Conservation (phyloP, 108 stramenopile genomes). For the Cyclotella choctawhatcheeana region DNA sequence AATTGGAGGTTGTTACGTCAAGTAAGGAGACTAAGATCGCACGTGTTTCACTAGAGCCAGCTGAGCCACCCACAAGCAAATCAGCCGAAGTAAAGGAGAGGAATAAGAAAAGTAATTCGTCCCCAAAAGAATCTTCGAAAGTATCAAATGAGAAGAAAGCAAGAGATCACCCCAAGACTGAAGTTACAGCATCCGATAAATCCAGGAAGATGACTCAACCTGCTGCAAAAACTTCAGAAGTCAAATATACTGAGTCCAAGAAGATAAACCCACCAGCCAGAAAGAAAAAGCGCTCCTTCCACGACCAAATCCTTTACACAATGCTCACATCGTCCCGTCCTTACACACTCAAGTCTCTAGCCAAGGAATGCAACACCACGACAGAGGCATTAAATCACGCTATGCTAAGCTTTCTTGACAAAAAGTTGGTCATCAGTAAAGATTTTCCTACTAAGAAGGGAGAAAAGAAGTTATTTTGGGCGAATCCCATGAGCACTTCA, state of each 20-base stretch:
- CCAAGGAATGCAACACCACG: conserved; percentile 62
- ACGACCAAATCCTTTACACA: conserved; percentile 69
- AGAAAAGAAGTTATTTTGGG: conserved; percentile 77
- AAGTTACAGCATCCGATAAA: not conserved
- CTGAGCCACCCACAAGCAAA: not conserved
- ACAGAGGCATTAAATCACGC: conserved; percentile 65
- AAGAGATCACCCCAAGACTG: too few species aligned
- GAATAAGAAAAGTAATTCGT: too few species aligned
- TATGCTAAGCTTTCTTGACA: conserved; percentile 75
- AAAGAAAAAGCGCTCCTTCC: conserved; percentile 69
- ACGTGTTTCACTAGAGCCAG: not conserved
- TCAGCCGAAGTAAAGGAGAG: not conserved
- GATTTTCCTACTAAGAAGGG: conserved; percentile 62
- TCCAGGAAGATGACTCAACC: not conserved
- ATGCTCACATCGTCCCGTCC: conserved; percentile 75
- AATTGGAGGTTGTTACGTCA: not conserved
- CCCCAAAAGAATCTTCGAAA: not conserved
- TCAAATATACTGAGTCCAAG: not conserved
- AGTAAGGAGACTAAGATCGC: not conserved
- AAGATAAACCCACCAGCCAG: not conserved
- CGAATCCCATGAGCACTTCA: conserved; percentile 26
- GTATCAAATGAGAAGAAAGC: too few species aligned
- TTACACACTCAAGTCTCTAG: conserved; percentile 73
- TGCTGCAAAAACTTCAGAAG: not conserved
- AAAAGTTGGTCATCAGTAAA: conserved; percentile 66